Evolutionary conservation across 2,329 filamentous ascomycete species (phyloP).

Genomic region (Colletotrichum sp.): DNA sequence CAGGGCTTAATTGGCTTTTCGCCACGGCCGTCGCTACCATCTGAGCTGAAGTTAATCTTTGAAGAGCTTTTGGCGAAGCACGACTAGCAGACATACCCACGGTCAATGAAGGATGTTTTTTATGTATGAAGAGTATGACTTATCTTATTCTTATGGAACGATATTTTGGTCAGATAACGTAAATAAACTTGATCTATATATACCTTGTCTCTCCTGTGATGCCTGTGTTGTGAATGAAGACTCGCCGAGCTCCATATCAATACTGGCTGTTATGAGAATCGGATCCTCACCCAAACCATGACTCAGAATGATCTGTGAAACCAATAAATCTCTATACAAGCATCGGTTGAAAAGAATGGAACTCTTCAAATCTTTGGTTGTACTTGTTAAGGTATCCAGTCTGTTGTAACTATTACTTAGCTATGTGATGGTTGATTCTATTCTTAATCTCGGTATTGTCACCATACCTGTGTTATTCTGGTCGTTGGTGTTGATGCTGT

Average conservation of each 20-base stretch:
- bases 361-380: background rate
- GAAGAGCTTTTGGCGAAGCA: background rate
- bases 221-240: background rate
- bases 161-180: background rate
- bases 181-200: background rate
- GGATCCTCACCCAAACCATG: background rate
- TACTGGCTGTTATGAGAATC: background rate
- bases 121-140: background rate
- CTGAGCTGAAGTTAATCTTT: background rate
- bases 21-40: background rate
- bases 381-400: background rate
- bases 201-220: background rate
- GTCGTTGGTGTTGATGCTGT: background rate
- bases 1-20: constrained; percentile 19
- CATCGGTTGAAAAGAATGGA: background rate
- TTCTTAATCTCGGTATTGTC: too few species aligned
- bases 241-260: background rate
- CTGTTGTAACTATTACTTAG: background rate
- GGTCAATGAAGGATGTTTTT: background rate
- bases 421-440: too few species aligned
- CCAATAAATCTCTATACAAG: background rate
- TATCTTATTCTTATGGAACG: background rate
- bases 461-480: background rate
- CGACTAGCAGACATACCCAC: background rate
- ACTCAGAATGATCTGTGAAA: background rate